Conservation (phyloP, 306 rosid genomes). For the Casuarina equisetifolia region DNA sequence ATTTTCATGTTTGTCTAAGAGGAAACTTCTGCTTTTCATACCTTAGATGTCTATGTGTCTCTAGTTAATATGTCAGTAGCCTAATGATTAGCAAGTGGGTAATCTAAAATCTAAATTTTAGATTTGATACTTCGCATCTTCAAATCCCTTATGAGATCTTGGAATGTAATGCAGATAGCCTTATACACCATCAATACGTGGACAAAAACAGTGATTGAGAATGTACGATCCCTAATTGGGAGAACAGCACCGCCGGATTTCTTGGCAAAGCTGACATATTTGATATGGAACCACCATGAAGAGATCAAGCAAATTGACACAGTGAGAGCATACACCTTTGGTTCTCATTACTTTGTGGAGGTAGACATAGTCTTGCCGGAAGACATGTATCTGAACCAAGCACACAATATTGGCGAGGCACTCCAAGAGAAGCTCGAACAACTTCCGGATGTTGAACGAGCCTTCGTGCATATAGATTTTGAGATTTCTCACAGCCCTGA, state of each 20-base stretch:
- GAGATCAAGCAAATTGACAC: slow-evolving; percentile 74
- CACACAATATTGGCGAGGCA: slow-evolving; percentile 77
- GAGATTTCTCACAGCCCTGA: slow-evolving; percentile 76
- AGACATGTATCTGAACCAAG: slow-evolving; percentile 57
- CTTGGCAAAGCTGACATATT: slow-evolving; percentile 64
- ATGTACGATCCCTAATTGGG: slow-evolving; percentile 64
- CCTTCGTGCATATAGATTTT: slow-evolving; percentile 79
- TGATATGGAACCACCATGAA: slow-evolving; percentile 80
- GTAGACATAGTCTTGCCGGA: slow-evolving; percentile 73
- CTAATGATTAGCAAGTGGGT: no score
- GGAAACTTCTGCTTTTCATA: no score
- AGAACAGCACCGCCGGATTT: slow-evolving; percentile 81
- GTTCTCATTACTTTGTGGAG: slow-evolving; percentile 72
- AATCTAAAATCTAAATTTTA: no score
- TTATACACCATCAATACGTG: slow-evolving; percentile 68
- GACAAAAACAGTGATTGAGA: slow-evolving; percentile 73
- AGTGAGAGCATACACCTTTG: slow-evolving; percentile 81
- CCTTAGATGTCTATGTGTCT: no score
- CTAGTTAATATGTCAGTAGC: no score
- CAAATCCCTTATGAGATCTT: neutral
- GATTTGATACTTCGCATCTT: no score
- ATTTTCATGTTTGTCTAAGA: no score
- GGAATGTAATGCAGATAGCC: slow-evolving; percentile 60
- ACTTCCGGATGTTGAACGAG: slow-evolving; percentile 75
- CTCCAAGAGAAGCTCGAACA: slow-evolving; percentile 76